A percentile compares a stretch with the other conserved stretches of the same genome.
phyloP scores from a whole-genome alignment of 441 rosid genomes.

The Gossypium lobatum region DNA sequence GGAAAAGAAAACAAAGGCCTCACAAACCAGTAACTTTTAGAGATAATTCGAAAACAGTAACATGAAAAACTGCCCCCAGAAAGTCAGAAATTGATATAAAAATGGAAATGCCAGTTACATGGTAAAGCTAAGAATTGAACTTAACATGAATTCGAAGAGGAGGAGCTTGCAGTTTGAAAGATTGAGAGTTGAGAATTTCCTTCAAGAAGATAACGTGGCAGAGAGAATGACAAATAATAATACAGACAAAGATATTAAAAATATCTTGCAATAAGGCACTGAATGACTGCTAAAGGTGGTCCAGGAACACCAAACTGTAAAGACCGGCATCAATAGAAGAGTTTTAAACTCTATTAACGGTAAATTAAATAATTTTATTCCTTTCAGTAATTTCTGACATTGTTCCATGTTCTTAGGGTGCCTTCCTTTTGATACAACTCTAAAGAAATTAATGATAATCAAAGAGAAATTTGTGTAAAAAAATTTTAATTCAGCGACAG shows the following conservation, averaged over 20 bases:
- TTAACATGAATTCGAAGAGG: constrained; percentile 11
- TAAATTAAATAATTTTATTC: not conserved
- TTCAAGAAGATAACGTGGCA: constrained; percentile 5
- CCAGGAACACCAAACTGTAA: too few relatives aligned
- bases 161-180: constrained; percentile 2
- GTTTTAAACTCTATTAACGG: not conserved
- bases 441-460: not conserved
- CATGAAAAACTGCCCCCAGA: too few relatives aligned
- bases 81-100: not conserved
- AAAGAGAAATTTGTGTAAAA: not conserved
- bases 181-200: not conserved
- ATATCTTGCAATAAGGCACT: not conserved
- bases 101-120: not conserved
- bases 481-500: not conserved
- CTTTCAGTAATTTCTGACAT: not conserved
- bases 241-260: not conserved
- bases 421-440: not conserved
- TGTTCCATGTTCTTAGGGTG: not conserved
- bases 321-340: too few relatives aligned
- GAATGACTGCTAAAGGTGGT: not conserved
- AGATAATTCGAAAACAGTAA: too few relatives aligned
- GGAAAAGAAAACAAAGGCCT: constrained; percentile 4
- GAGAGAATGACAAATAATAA: not conserved
- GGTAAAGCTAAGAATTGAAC: not conserved
- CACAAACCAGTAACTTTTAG: not conserved